These are phyloP conservation scores for Eragrostis curvula DNA, from an alignment of 176 grass and related monocot species.

Conservation along the genomic window DNA sequence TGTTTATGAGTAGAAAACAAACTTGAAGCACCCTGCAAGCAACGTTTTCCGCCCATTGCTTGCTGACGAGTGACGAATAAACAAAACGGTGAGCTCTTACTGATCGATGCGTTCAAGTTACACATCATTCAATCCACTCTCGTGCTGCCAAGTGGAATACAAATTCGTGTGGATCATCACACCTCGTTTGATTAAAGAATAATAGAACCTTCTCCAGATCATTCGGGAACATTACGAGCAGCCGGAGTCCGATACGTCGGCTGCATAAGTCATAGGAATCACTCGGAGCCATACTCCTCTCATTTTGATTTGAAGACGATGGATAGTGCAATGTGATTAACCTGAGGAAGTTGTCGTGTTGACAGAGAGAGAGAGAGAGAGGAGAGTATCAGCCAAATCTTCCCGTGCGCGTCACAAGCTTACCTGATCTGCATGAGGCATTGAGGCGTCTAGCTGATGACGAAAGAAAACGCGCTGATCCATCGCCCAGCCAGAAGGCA, in stretches of 20 bases:
- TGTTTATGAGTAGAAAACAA: background rate
- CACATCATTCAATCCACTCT: background rate
- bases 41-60: background rate
- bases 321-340: no score
- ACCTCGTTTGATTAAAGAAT: background rate
- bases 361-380: background rate
- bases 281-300: background rate
- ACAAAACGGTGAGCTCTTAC: background rate
- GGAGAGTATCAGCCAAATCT: background rate
- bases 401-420: background rate
- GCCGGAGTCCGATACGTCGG: background rate
- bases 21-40: background rate
- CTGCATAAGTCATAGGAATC: background rate
- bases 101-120: background rate
- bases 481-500: background rate
- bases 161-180: background rate
- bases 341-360: no score
- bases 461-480: background rate
- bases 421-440: background rate
- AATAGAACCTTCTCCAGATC: background rate
- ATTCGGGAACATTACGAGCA: background rate
- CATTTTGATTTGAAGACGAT: no score
- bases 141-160: background rate
- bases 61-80: background rate
- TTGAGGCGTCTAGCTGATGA: background rate